Evolutionary conservation across 129 eudicot genomes (phyloP).

Genomic region (Oenanthe sinensis): DNA sequence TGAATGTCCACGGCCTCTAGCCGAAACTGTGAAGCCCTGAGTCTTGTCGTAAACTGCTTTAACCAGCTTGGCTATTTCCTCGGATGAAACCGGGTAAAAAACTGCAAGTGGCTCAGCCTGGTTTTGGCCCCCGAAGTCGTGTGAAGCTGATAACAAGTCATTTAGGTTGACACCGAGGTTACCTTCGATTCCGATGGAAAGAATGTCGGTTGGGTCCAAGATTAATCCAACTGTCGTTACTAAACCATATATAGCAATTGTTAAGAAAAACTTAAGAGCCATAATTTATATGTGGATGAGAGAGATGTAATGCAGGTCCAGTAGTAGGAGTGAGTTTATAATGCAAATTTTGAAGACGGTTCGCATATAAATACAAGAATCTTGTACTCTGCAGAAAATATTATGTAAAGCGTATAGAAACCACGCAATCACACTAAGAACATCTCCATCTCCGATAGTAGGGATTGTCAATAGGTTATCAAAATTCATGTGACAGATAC

Average conservation of each 20-base stretch:
- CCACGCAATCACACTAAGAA: too few relatives aligned
- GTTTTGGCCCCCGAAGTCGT: not conserved
- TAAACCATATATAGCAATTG: not conserved
- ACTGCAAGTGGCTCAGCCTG: not conserved
- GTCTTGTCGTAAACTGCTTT: not conserved
- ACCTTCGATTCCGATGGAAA: not conserved
- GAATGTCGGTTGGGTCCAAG: not conserved
- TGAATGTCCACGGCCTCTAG: slow-evolving; percentile 12
- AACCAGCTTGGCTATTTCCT: not conserved
- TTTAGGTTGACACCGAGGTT: not conserved
- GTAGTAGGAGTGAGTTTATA: too few relatives aligned
- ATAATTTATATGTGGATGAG: not conserved
- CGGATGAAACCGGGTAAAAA: not conserved
- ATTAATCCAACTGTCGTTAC: not conserved
- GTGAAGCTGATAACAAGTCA: not conserved
- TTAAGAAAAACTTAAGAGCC: not conserved
- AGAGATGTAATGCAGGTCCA: not conserved
- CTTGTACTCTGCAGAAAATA: too few relatives aligned
- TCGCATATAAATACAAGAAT: too few relatives aligned
- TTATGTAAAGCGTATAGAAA: too few relatives aligned
- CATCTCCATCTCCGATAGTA: too few relatives aligned
- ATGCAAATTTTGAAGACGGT: too few relatives aligned
- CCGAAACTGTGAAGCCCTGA: not conserved
- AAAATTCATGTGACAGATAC: too few relatives aligned
- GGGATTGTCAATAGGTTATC: too few relatives aligned